phyloP scores from a whole-genome alignment of 257 asterid species.

The Solanum gracilifrons region DNA sequence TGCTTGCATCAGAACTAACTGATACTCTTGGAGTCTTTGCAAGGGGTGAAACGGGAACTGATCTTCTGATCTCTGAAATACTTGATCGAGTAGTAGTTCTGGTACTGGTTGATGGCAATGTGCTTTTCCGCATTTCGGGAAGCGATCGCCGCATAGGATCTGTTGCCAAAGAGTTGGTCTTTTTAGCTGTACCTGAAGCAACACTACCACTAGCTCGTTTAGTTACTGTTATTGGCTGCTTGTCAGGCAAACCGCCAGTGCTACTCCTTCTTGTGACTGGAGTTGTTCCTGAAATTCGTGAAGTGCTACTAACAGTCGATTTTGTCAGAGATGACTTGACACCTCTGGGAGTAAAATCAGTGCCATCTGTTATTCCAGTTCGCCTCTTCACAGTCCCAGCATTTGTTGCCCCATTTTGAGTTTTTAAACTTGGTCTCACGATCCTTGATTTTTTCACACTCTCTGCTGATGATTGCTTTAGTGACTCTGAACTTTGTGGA shows the following conservation, averaged over 20 bases:
- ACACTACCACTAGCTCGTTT: constrained; percentile 27
- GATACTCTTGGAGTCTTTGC: constrained; percentile 58
- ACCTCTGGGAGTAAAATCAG: constrained; percentile 19
- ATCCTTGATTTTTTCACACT: constrained; percentile 25
- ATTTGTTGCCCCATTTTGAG: constrained; percentile 16
- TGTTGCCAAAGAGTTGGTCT: constrained; percentile 37
- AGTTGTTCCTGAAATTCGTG: constrained; percentile 39
- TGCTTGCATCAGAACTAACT: constrained; percentile 47
- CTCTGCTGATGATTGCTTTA: constrained; percentile 24
- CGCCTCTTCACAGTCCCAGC: constrained; percentile 26
- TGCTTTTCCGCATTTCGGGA: constrained; percentile 54
- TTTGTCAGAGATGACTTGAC: constrained; percentile 36
- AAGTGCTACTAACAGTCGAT: constrained; percentile 64
- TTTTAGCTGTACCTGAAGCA: constrained; percentile 27
- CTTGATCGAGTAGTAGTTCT: constrained; percentile 35
- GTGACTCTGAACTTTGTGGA: constrained; percentile 7
- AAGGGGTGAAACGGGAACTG: constrained; percentile 55
- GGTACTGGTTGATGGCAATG: constrained; percentile 34
- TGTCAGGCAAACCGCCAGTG: constrained; percentile 73
- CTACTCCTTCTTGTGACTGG: constrained; percentile 71
- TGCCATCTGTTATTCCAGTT: constrained; percentile 23
- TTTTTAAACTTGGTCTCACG: constrained; percentile 21
- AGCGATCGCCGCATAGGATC: constrained; percentile 69
- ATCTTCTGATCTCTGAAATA: constrained; percentile 39
- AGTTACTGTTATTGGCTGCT: constrained; percentile 35